Conservation (phyloP, 129 eudicot species). For the Mikania micrantha region DNA sequence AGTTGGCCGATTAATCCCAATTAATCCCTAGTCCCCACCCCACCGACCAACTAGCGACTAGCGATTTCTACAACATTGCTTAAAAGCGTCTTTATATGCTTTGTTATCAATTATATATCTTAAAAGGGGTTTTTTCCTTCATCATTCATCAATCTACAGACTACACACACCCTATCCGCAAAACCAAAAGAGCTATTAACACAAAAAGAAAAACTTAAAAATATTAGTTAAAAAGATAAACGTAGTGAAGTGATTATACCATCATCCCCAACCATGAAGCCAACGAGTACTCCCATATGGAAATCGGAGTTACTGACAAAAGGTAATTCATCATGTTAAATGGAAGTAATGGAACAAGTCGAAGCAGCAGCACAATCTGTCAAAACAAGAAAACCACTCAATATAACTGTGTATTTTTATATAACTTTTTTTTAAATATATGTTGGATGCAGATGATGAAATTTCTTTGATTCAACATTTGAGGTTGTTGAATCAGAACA, state of each 20-base stretch:
- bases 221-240: neutral
- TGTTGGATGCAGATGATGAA: neutral
- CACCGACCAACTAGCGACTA: no score
- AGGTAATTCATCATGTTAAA: constrained; percentile 87
- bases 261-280: constrained; percentile 97
- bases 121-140: no score
- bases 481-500: neutral
- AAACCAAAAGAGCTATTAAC: neutral
- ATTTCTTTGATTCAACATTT: neutral
- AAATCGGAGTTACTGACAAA: constrained; percentile 76
- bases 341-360: constrained; percentile 90
- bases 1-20: no score
- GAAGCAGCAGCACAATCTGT: constrained; percentile 84
- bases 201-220: neutral
- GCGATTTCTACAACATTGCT: no score
- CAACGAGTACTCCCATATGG: constrained; percentile 60
- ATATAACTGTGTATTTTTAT: no score
- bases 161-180: neutral
- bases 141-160: neutral
- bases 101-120: neutral
- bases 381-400: constrained; percentile 11
- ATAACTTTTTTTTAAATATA: no score
- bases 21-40: no score
- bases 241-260: constrained; percentile 38
- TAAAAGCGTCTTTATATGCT: neutral